phyloP scores from a whole-genome alignment of 2,329 filamentous ascomycete species.

The Apiospora kogelbergensis region DNA sequence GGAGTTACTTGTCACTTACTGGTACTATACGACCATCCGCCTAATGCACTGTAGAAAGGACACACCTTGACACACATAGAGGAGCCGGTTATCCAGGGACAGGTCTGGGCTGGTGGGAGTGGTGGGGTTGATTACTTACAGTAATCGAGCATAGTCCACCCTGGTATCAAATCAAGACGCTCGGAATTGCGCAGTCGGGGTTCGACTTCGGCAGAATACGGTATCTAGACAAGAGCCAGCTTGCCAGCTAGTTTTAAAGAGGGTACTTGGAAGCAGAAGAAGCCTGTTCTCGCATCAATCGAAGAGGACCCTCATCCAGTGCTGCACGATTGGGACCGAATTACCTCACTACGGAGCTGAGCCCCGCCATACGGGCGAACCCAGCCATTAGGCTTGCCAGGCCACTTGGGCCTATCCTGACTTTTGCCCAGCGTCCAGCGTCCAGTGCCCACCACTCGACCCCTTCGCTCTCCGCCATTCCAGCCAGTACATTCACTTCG shows the following conservation, averaged over 20 bases:
- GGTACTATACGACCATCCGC: background rate
- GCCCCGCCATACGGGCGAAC: conserved; percentile 8
- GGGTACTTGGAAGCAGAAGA: background rate
- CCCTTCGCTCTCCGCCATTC: conserved; percentile 1
- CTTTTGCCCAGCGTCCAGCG: background rate
- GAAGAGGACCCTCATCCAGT: conserved; percentile 6
- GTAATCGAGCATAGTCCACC: conserved; percentile 3
- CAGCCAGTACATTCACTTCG: background rate
- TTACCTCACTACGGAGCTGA: conserved; percentile 12
- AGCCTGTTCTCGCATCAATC: conserved; percentile 4
- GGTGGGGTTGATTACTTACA: conserved; percentile 4
- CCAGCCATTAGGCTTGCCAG: conserved; percentile 10
- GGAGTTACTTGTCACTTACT: background rate
- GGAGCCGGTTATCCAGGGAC: background rate
- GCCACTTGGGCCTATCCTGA: conserved; percentile 2
- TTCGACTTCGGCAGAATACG: conserved; percentile 8
- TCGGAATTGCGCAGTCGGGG: background rate
- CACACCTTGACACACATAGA: too few species aligned
- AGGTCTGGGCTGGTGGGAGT: background rate
- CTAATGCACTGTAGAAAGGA: background rate
- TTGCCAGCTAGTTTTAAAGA: background rate
- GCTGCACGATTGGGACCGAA: conserved; percentile 10
- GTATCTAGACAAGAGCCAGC: background rate
- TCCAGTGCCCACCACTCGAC: too few species aligned
- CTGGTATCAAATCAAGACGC: background rate